Percentiles rank a stretch among this genome's conserved stretches.
Conservation (phyloP, 169 alveolate genomes). For the Plasmodium fragile region DNA sequence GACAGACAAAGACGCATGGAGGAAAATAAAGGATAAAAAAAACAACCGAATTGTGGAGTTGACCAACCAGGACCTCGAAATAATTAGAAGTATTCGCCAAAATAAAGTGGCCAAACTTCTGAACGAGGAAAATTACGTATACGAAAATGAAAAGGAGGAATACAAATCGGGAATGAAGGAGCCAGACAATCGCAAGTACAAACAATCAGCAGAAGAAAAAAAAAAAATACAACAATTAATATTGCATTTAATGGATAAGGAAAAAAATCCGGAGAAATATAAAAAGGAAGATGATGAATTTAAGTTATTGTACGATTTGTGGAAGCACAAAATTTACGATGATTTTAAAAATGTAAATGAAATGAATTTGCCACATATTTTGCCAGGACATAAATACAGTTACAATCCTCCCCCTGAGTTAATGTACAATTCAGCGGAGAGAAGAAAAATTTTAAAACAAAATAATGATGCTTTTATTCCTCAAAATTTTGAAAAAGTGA, state of each 20-base stretch:
- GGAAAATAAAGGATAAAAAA: slow-evolving; percentile 71
- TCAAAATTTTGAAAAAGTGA: slow-evolving; percentile 31
- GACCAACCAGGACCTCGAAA: slow-evolving; percentile 53
- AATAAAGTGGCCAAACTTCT: slow-evolving; percentile 42
- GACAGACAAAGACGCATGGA: slow-evolving; percentile 56
- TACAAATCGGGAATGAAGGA: slow-evolving; percentile 26
- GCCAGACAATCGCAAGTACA: slow-evolving; percentile 6
- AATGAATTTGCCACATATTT: slow-evolving; percentile 48
- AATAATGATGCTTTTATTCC: slow-evolving; percentile 55
- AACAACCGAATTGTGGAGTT: slow-evolving; percentile 52
- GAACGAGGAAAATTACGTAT: slow-evolving; percentile 33
- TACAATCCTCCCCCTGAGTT: slow-evolving; percentile 77
- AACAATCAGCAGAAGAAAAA: slow-evolving; percentile 21
- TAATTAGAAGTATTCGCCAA: slow-evolving; percentile 60
- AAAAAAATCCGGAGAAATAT: slow-evolving; percentile 52
- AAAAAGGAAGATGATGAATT: background rate
- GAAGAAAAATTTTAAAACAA: slow-evolving; percentile 45
- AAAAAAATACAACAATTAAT: slow-evolving; percentile 18
- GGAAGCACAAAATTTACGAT: slow-evolving; percentile 68
- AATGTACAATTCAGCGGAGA: slow-evolving; percentile 16
- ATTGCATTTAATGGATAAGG: slow-evolving; percentile 16
- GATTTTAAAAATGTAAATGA: slow-evolving; percentile 26
- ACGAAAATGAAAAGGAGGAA: slow-evolving; percentile 76
- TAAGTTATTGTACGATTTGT: slow-evolving; percentile 37
- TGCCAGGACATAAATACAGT: slow-evolving; percentile 77